These are phyloP conservation scores for Aspergillus carlsbadensis DNA, from an alignment of 495 filamentous ascomycete genomes.

Conservation along the genomic window DNA sequence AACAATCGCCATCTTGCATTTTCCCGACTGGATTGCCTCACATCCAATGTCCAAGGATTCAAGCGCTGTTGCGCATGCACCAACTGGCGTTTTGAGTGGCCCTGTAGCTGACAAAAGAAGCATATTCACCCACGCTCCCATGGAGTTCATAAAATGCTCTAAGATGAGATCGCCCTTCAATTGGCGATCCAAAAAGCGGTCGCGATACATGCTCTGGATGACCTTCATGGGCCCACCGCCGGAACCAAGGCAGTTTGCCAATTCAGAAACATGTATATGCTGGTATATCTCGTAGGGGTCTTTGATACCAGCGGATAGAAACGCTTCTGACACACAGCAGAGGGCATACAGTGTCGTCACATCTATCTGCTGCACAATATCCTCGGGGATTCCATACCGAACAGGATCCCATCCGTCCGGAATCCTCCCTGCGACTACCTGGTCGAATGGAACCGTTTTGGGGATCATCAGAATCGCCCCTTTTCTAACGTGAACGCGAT, in stretches of 20 bases:
- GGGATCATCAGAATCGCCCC: slow-evolving; percentile 91
- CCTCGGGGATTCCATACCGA: slow-evolving; percentile 91
- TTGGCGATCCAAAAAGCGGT: slow-evolving; percentile 90
- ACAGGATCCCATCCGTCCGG: slow-evolving; percentile 94
- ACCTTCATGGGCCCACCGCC: slow-evolving; percentile 81
- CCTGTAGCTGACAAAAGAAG: slow-evolving; percentile 91
- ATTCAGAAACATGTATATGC: slow-evolving; percentile 95
- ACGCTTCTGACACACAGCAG: slow-evolving; percentile 85
- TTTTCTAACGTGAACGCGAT: slow-evolving; percentile 87
- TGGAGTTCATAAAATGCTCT: slow-evolving; percentile 99
- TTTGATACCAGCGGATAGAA: slow-evolving; percentile 90
- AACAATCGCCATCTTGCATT: slow-evolving; percentile 92
- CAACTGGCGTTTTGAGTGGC: slow-evolving; percentile 97
- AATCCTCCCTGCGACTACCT: slow-evolving; percentile 91
- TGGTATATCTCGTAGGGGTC: slow-evolving; percentile 99
- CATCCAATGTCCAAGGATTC: slow-evolving; percentile 97
- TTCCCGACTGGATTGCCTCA: slow-evolving; percentile 94
- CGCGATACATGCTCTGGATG: slow-evolving; percentile 96
- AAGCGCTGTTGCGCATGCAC: slow-evolving; percentile 94
- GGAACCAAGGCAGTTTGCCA: slow-evolving; percentile 96
- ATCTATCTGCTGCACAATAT: slow-evolving; percentile 96
- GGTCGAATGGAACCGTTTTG: slow-evolving; percentile 92
- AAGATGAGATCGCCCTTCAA: slow-evolving; percentile 97
- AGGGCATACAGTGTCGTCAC: slow-evolving; percentile 92
- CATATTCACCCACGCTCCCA: slow-evolving; percentile 99